These are phyloP conservation scores for Entomortierella beljakovae DNA, from an alignment of 192 early-diverging fungal species.

Conservation along the genomic window DNA sequence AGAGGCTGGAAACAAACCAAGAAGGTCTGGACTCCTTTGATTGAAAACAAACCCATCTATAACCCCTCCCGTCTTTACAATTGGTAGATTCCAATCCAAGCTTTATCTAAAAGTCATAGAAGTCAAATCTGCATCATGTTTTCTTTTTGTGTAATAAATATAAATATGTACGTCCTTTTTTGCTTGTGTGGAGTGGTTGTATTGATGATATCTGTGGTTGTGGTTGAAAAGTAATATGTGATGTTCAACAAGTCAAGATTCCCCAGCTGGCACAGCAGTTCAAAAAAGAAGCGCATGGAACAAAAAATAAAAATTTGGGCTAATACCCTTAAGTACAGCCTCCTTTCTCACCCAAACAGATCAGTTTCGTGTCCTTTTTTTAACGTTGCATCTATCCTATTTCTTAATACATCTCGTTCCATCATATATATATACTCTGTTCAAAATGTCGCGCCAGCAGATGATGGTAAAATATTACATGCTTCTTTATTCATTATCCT, in stretches of 20 bases:
- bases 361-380: constrained; percentile 5
- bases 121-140: neutral
- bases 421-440: neutral
- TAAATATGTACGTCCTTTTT: neutral
- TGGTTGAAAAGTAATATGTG: too few relatives aligned
- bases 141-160: constrained; percentile 14
- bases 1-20: constrained; percentile 74
- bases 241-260: too few relatives aligned
- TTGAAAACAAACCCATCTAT: constrained; percentile 80
- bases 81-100: constrained; percentile 63
- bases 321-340: constrained; percentile 24
- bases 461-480: constrained; percentile 45
- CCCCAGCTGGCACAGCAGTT: neutral
- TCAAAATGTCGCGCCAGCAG: constrained; percentile 54
- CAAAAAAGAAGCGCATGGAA: constrained; percentile 27
- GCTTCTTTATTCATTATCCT: neutral
- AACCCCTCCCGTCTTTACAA: constrained; percentile 78
- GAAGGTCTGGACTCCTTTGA: constrained; percentile 76
- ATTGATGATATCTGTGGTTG: too few relatives aligned
- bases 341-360: constrained; percentile 27
- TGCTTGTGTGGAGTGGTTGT: neutral
- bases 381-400: constrained; percentile 7
- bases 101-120: neutral
- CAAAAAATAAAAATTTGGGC: constrained; percentile 1
- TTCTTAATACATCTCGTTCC: constrained; percentile 1